phyloP scores from a whole-genome alignment of 495 filamentous ascomycete genomes.

The Trichoderma orchidacearum region DNA sequence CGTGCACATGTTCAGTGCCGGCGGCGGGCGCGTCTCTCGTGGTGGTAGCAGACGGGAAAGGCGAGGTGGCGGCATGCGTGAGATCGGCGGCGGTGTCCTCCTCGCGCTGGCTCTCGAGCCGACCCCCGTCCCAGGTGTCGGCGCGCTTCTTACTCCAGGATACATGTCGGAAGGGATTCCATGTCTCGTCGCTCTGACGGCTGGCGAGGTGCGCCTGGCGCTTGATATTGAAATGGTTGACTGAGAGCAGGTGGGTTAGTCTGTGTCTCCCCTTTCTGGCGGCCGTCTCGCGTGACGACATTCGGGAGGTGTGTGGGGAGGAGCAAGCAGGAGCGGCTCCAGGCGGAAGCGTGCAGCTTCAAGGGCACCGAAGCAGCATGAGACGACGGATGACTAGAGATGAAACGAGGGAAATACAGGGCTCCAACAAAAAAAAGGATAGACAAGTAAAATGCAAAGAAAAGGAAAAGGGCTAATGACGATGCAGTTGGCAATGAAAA shows the following conservation, averaged over 20 bases:
- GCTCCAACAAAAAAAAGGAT: neutral
- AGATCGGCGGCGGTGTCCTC: conserved; percentile 1
- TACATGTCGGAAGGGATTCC: conserved; percentile 20
- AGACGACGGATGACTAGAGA: neutral
- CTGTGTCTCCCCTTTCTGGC: neutral
- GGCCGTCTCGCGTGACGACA: neutral
- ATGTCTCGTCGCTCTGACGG: conserved; percentile 12
- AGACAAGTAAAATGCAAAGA: neutral
- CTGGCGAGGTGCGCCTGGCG: conserved; percentile 16
- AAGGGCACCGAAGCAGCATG: neutral
- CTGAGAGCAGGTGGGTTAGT: conserved; percentile 7
- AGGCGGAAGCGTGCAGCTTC: neutral
- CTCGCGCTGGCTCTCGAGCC: neutral
- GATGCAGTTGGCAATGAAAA: neutral
- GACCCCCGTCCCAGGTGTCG: conserved; percentile 7
- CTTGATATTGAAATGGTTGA: conserved; percentile 20
- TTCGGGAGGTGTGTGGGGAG: neutral
- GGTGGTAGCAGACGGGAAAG: neutral
- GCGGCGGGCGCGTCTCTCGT: neutral
- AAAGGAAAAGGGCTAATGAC: neutral
- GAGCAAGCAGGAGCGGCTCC: no score
- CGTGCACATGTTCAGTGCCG: neutral
- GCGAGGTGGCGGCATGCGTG: neutral
- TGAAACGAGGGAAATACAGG: neutral
- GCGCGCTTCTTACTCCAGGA: conserved; percentile 2